Base-by-base conservation (phyloP, 2,329 filamentous ascomycete genomes). In the Curvularia hawaiiensis region DNA sequence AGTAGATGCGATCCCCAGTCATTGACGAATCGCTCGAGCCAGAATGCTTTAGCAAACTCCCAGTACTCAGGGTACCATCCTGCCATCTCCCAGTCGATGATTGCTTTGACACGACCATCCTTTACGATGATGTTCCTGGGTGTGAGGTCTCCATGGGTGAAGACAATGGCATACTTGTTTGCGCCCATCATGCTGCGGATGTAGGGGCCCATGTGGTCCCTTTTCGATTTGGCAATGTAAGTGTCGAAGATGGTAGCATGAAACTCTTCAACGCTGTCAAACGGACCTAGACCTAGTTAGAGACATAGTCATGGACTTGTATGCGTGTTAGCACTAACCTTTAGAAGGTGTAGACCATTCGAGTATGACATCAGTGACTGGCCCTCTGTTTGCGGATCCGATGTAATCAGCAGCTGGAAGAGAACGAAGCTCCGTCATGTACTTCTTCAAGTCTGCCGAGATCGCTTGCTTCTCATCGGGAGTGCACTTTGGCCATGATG, bases 61-160 rank as follows among this genome's bases (percentile, higher is more conserved):
- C 63, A 69, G 41, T 68, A 61, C 18, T 66, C 65, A 11, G 62
- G 66, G 52, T 68, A 68, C 63, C 63, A 68, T 28, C 65, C 65
- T 44, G 63, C 51, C 49, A 52, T 30, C 43, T 69, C 65, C 65
- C 65, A 69, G 54, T 67, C 65, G 38, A 68, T 45, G 31, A 68
- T 59, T 45, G 50, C 66, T 30, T 46, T 22, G 12, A 69, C 53
- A 28, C 48, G 59, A 43, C 66, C 63, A 54, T 65, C 28, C 3
- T 52, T 52, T 38, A 67, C 59, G 8, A 70, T 59, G 31, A 69
- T 60, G 52, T 70, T 69, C 39, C 53, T 33, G 48, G 50, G 60
- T 22, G 48, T 56, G 20, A 70, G 52, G 41, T 69, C 66, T 3
- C 63, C 66, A 58, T 69, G 67, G 24, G 66, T 68, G 46, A 70